A percentile compares a stretch with the other conserved stretches of the same genome.
These are phyloP conservation scores for Irpex sp. DNA, from an alignment of 1,284 basidiomycete species.

Conservation along the genomic window DNA sequence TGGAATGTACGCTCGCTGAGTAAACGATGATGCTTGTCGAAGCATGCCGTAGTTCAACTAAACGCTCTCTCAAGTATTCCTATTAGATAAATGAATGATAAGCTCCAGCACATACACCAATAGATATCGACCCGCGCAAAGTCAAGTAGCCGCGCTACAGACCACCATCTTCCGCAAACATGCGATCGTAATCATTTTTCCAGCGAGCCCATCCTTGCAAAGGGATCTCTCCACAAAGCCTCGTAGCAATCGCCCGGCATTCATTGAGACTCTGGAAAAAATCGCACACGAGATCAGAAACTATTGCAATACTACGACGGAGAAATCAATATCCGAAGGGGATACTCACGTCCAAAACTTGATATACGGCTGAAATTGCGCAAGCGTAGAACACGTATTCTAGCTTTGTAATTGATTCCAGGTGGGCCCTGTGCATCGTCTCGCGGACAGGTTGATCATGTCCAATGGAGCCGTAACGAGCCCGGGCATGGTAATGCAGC, in stretches of 20 bases:
- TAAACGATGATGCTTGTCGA: too few relatives aligned
- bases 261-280: conserved; percentile 38
- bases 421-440: conserved; percentile 21
- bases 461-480: conserved; percentile 2
- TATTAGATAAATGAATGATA: background rate
- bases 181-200: conserved; percentile 28
- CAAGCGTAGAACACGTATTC: conserved; percentile 46
- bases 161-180: background rate
- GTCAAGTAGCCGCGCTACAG: background rate
- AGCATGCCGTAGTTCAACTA: too few relatives aligned
- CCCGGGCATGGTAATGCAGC: conserved; percentile 38
- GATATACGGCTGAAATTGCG: conserved; percentile 41
- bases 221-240: conserved; percentile 45
- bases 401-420: conserved; percentile 29
- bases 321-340: background rate
- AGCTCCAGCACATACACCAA: too few relatives aligned
- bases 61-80: background rate
- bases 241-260: conserved; percentile 35
- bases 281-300: background rate
- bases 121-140: too few relatives aligned
- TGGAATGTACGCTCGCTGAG: too few relatives aligned
- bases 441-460: conserved; percentile 5
- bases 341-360: conserved; percentile 37
- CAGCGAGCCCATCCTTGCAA: conserved; percentile 41
- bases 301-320: too few relatives aligned